Conservation (phyloP, 2,329 filamentous ascomycete species). For the Exserohilum turcica region DNA sequence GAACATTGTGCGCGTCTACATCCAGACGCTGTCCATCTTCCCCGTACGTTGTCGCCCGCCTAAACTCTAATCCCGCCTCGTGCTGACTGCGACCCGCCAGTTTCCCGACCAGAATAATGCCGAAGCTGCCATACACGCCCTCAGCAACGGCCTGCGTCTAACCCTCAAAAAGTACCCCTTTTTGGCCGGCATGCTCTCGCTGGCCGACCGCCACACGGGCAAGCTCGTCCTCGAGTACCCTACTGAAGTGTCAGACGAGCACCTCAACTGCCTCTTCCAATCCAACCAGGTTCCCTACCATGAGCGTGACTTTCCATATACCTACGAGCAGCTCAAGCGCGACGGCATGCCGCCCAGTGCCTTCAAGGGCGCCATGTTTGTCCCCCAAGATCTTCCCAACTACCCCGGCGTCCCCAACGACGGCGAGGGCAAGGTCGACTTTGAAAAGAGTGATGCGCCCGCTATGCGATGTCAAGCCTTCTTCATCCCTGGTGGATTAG, state of each 20-base stretch:
- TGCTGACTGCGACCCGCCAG: conserved; percentile 14
- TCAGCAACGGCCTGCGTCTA: conserved; percentile 29
- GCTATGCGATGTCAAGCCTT: conserved; percentile 40
- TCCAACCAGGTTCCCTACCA: conserved; percentile 27
- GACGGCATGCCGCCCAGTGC: conserved; percentile 41
- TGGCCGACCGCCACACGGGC: conserved; percentile 30
- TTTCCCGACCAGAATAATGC: conserved; percentile 36
- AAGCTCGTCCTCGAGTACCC: conserved; percentile 37
- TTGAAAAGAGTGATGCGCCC: conserved; percentile 31
- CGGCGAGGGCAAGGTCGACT: conserved; percentile 39
- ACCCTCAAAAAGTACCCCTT: conserved; percentile 37
- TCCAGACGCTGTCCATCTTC: conserved; percentile 38
- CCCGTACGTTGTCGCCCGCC: conserved; percentile 21
- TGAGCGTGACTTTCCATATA: conserved; percentile 25
- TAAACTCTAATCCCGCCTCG: background rate
- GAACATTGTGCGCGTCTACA: conserved; percentile 41
- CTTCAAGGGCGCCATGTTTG: conserved; percentile 37
- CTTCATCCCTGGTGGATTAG: conserved; percentile 45
- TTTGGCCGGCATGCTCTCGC: conserved; percentile 38
- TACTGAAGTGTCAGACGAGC: conserved; percentile 22
- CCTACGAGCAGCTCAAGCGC: conserved; percentile 38
- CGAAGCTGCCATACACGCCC: conserved; percentile 34
- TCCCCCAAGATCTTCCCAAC: conserved; percentile 37
- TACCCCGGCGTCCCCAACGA: conserved; percentile 31
- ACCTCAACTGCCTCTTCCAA: conserved; percentile 24